Evolutionary conservation across 2,329 filamentous ascomycete species (phyloP).

Genomic region (Xylaria sp.): DNA sequence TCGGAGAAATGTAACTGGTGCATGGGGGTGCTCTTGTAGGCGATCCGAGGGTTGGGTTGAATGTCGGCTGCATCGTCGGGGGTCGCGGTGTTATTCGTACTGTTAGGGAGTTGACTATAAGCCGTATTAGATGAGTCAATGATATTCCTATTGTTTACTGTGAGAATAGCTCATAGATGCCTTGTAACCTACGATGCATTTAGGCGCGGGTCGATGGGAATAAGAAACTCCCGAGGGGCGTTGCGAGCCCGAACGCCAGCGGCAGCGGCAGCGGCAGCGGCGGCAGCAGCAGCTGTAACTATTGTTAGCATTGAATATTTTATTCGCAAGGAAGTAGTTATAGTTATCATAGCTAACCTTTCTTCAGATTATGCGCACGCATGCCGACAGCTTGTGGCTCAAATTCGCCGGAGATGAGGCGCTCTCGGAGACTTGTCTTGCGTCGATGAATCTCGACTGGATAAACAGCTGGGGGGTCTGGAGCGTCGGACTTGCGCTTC

Average conservation of each 20-base stretch:
- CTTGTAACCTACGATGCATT: neutral
- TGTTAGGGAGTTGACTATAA: neutral
- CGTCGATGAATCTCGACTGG: conserved; percentile 12
- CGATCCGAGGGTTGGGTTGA: conserved; percentile 8
- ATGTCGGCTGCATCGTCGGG: neutral
- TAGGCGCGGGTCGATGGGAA: neutral
- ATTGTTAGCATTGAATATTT: neutral
- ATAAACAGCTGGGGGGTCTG: neutral
- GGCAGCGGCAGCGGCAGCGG: conserved; percentile 8
- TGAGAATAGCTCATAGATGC: neutral
- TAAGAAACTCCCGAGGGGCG: conserved; percentile 13
- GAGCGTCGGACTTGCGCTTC: neutral
- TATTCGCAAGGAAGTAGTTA: neutral
- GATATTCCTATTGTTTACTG: neutral
- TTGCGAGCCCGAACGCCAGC: conserved; percentile 1
- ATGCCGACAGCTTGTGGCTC: conserved; percentile 26
- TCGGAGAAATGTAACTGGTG: conserved; percentile 32
- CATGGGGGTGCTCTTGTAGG: conserved; percentile 25
- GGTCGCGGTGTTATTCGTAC: neutral
- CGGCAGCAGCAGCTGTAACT: conserved; percentile 1
- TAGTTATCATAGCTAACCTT: conserved; percentile 6
- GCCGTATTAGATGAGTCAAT: neutral
- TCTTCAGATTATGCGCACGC: conserved; percentile 19
- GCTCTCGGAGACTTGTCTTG: conserved; percentile 14
- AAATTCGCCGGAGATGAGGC: conserved; percentile 22